A percentile compares a stretch with the other conserved stretches of the same genome.
Evolutionary conservation across 2,329 filamentous ascomycete species (phyloP).

Genomic region (Cladosporium sp.): DNA sequence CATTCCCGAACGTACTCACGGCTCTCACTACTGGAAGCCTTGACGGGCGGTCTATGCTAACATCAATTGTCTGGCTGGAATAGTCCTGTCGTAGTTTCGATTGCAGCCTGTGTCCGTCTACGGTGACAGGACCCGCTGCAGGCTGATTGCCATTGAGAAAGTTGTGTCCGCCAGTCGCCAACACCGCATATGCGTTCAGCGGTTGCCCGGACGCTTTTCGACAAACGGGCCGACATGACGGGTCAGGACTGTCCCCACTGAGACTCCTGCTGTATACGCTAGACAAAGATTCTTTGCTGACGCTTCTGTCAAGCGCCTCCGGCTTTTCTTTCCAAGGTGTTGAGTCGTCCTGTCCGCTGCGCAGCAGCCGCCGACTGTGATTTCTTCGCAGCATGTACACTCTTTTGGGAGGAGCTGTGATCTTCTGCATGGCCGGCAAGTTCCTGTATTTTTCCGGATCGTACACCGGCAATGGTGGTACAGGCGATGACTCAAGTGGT

Average conservation of each 20-base stretch:
- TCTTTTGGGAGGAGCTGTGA: conserved; percentile 21
- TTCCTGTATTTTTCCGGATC: conserved; percentile 25
- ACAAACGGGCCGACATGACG: not conserved
- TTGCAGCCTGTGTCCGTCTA: not conserved
- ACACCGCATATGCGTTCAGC: not conserved
- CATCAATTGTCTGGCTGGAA: not conserved
- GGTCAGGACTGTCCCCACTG: conserved; percentile 25
- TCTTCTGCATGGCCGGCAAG: conserved; percentile 21
- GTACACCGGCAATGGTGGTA: conserved; percentile 31
- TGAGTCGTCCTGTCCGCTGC: conserved; percentile 8
- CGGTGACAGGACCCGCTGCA: not conserved
- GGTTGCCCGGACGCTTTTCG: too few species aligned
- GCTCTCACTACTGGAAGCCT: not conserved
- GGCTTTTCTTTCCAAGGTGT: conserved; percentile 13
- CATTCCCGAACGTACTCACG: not conserved
- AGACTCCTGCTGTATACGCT: conserved; percentile 35
- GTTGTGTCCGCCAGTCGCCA: not conserved
- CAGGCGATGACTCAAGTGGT: conserved; percentile 25
- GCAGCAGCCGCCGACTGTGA: conserved; percentile 21
- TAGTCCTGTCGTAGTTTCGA: not conserved
- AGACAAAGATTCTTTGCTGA: conserved; percentile 27
- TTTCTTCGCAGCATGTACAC: conserved; percentile 3
- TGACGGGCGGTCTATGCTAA: too few species aligned
- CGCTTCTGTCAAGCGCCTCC: conserved; percentile 7
- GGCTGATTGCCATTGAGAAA: not conserved